These are phyloP conservation scores for Alternaria consortialis DNA, from an alignment of 2,329 filamentous ascomycete genomes.

Conservation along the genomic window DNA sequence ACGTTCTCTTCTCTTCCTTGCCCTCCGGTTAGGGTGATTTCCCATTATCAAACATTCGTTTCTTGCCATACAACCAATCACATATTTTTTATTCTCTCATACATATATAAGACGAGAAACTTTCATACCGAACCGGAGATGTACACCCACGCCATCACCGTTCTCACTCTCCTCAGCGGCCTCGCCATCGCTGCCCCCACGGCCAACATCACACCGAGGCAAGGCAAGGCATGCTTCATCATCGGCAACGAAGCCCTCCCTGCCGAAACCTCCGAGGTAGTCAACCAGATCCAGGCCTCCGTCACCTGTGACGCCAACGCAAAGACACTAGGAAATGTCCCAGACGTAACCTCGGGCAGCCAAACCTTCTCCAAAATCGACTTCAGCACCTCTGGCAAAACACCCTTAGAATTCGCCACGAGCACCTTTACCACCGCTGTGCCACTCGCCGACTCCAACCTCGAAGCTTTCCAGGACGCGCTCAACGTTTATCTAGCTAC, in stretches of 20 bases:
- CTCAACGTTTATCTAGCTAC: slow-evolving; percentile 68
- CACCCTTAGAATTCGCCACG: slow-evolving; percentile 65
- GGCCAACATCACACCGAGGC: slow-evolving; percentile 21
- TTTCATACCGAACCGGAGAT: slow-evolving; percentile 15
- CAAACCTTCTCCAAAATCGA: slow-evolving; percentile 65
- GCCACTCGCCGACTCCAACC: slow-evolving; percentile 60
- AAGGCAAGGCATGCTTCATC: slow-evolving; percentile 61
- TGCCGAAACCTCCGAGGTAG: slow-evolving; percentile 58
- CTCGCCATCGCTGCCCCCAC: slow-evolving; percentile 27
- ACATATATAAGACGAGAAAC: neutral
- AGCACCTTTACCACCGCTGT: slow-evolving; percentile 61
- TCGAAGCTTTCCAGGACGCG: slow-evolving; percentile 62
- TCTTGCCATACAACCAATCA: slow-evolving; percentile 1
- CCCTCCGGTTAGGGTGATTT: slow-evolving; percentile 20
- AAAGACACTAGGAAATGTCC: slow-evolving; percentile 63
- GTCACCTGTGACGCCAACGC: slow-evolving; percentile 61
- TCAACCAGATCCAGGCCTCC: slow-evolving; percentile 52
- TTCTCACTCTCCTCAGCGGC: slow-evolving; percentile 23
- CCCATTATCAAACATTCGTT: slow-evolving; percentile 11
- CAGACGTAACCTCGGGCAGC: slow-evolving; percentile 64
- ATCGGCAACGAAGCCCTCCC: slow-evolving; percentile 62
- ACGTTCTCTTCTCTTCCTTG: slow-evolving; percentile 4
- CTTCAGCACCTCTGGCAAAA: slow-evolving; percentile 61
- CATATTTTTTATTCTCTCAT: slow-evolving; percentile 1
- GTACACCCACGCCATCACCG: slow-evolving; percentile 24